Conservation (phyloP, 1,139 yeast genomes). For the Geotrichum siamense region DNA sequence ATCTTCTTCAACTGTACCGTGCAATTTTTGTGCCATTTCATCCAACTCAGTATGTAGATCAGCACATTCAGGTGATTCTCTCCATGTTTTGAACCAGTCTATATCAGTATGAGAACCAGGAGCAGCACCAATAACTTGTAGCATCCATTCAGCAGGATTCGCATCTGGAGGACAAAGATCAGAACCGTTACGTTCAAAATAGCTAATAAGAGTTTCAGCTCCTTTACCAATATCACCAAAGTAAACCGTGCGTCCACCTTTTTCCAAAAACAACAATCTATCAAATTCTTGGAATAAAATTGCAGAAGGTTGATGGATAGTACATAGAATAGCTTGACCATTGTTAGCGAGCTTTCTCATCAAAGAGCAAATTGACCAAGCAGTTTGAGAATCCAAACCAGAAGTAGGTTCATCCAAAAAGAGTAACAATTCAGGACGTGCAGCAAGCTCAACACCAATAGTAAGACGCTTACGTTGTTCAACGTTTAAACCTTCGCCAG, state of each 20-base stretch:
- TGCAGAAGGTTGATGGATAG: conserved; percentile 82
- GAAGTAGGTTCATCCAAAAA: conserved; percentile 92
- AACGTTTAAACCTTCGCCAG: conserved; percentile 68
- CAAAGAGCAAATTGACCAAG: conserved; percentile 76
- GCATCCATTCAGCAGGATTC: conserved; percentile 82
- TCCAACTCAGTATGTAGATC: conserved; percentile 35
- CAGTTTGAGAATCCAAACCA: conserved; percentile 87
- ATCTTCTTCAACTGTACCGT: conserved; percentile 16
- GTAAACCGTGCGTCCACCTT: conserved; percentile 73
- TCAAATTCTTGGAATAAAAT: conserved; percentile 70
- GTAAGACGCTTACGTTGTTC: conserved; percentile 83
- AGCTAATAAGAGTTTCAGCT: conserved; percentile 52
- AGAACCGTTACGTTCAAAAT: conserved; percentile 67
- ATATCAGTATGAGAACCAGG: conserved; percentile 63
- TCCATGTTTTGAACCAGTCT: conserved; percentile 64
- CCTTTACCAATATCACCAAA: conserved; percentile 72
- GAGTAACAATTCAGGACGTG: conserved; percentile 71
- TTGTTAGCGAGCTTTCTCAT: conserved; percentile 67
- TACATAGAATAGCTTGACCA: conserved; percentile 79
- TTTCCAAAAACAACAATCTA: conserved; percentile 60
- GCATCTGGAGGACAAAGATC: conserved; percentile 57
- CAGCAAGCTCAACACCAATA: conserved; percentile 81
- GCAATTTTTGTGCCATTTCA: conserved; percentile 23
- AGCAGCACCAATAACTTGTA: conserved; percentile 73
- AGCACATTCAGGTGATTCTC: conserved; percentile 47